Evolutionary conservation across 2,329 filamentous ascomycete genomes (phyloP), one percentile per base, ranked within the genome.

Genomic region (Aschersonia sp.): DNA sequence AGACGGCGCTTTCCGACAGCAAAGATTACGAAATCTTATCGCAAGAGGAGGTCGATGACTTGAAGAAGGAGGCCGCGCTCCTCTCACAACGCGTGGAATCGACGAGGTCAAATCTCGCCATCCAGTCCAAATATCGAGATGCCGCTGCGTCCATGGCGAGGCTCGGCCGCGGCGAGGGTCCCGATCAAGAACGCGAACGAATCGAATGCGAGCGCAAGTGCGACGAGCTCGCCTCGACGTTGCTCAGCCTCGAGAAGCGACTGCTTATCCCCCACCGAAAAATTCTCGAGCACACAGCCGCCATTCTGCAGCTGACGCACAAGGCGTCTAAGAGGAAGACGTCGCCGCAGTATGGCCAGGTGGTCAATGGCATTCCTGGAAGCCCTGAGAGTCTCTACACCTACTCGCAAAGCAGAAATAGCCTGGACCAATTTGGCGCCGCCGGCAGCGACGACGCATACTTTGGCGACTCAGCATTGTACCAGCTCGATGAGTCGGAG

Each of bases 41-140:
- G 0, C 85, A 90, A 55, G 88, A 95, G 61, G 89, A 97, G 65
- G 83, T 95, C 32, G 92, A 97, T 54, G 76, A 79, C 44, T 67
- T 97, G 57, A 98, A 97, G 72, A 94, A 88, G 62, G 87, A 95
- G 68, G 77, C 82, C 52, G 76, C 79, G 49, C 71, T 79, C 37
- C 66, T 97, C 45, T 73, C 76, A 30, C 77, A 81, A 58, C 83
- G 87, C n/a, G 81, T 95, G 54, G 85, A 90, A 52, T 82, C 86
- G 39, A 81, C 87, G 22, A 80, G 83, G 54, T 78, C 87, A 50
- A 95, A 90, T 64, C 73, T 98, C 39, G 81, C 82, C 32, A 80
- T 97, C 43, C 92, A 98, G 63, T 84, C 81, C 47, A 98, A 97
- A 68, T 87, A 95, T 57, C 84, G 88, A 56, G 90, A 97, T 72